A percentile compares a stretch with the other conserved stretches of the same genome.
Conservation (phyloP, 2,329 filamentous ascomycete species). For the Cyphellophora europaea region DNA sequence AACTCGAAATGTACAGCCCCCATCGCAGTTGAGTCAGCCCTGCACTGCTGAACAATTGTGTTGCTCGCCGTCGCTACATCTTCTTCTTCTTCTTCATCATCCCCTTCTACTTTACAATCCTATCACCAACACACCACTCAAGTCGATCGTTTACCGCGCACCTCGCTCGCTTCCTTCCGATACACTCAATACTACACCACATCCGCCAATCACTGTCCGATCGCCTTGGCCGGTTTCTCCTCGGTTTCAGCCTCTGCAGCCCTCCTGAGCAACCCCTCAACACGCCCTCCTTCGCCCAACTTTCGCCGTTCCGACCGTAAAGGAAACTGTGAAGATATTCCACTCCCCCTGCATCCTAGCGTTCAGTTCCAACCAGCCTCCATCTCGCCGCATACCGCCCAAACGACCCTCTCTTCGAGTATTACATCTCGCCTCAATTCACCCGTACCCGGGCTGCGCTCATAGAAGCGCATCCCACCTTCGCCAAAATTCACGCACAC, state of each 20-base stretch:
- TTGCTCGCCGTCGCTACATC: too few species aligned
- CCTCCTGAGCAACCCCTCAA: conserved; percentile 1
- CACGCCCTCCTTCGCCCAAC: not conserved
- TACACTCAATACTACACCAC: too few species aligned
- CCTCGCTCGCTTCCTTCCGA: too few species aligned
- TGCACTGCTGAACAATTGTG: too few species aligned
- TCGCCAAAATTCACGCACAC: conserved; percentile 46
- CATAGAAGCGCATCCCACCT: conserved; percentile 6
- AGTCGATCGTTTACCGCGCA: too few species aligned
- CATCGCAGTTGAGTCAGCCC: too few species aligned
- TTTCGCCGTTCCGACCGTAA: not conserved
- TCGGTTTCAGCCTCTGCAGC: not conserved
- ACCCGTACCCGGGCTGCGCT: conserved; percentile 11
- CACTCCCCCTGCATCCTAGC: not conserved
- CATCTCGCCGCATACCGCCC: conserved; percentile 1
- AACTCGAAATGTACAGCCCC: too few species aligned
- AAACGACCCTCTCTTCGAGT: conserved; percentile 4
- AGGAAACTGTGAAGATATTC: not conserved
- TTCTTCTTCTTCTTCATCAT: not conserved
- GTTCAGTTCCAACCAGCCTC: not conserved
- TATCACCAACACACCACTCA: too few species aligned
- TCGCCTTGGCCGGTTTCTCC: not conserved
- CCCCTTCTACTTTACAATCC: not conserved
- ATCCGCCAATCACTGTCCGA: not conserved
- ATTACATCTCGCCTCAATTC: conserved; percentile 8